phyloP scores from a whole-genome alignment of 1,284 basidiomycete genomes.

The Inonotus obliquus region DNA sequence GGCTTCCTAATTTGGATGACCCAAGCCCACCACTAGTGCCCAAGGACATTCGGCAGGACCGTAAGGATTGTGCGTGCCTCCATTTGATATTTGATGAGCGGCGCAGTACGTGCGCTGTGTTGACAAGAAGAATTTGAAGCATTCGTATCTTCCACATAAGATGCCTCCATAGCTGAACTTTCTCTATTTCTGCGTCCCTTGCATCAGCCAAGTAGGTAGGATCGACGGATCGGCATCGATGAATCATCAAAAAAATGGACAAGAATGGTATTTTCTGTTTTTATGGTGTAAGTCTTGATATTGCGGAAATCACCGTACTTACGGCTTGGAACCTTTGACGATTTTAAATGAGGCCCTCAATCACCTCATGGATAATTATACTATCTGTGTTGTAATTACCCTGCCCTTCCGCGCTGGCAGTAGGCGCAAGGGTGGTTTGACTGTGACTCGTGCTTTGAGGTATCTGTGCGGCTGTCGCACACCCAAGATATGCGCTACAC shows the following conservation, averaged over 20 bases:
- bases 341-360: neutral
- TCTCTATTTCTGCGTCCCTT: neutral
- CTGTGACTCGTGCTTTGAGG: too few species aligned
- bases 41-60: neutral
- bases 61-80: neutral
- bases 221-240: neutral
- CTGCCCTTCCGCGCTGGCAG: too few species aligned
- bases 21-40: neutral
- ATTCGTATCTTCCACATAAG: neutral
- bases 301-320: neutral
- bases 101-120: neutral
- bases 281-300: neutral
- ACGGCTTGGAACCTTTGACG: neutral
- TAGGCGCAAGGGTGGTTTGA: too few species aligned
- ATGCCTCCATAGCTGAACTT: neutral
- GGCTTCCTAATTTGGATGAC: neutral
- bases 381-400: too few species aligned
- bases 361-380: neutral
- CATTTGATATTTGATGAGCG: neutral
- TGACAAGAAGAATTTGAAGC: neutral
- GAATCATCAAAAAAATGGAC: neutral
- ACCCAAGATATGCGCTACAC: neutral
- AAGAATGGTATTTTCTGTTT: neutral
- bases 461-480: too few species aligned
- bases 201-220: neutral